phyloP scores from a whole-genome alignment of 2,329 filamentous ascomycete species.

The Mycocentrospora acerina region DNA sequence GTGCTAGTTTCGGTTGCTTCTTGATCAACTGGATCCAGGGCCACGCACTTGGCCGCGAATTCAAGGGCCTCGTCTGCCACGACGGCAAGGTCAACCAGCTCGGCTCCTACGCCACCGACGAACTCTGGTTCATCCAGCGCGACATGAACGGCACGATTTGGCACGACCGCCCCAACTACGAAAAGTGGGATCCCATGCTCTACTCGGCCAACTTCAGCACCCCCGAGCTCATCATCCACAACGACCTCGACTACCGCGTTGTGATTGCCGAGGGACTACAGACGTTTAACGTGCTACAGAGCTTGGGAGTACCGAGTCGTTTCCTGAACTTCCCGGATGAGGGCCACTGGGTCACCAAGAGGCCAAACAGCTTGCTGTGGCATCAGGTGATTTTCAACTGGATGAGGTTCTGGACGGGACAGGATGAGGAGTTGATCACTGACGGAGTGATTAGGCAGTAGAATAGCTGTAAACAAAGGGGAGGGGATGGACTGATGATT shows the following conservation, averaged over 20 bases:
- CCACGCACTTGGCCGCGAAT: slow-evolving; percentile 75
- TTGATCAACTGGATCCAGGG: slow-evolving; percentile 83
- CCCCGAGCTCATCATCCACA: slow-evolving; percentile 87
- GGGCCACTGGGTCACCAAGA: slow-evolving; percentile 80
- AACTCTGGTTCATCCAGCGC: slow-evolving; percentile 55
- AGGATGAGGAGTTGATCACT: slow-evolving; percentile 32
- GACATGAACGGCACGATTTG: slow-evolving; percentile 45
- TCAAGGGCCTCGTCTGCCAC: slow-evolving; percentile 85
- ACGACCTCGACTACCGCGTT: slow-evolving; percentile 83
- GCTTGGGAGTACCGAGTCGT: slow-evolving; percentile 71
- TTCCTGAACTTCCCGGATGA: slow-evolving; percentile 81
- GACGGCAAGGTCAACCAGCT: slow-evolving; percentile 74
- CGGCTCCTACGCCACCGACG: slow-evolving; percentile 51
- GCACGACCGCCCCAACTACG: slow-evolving; percentile 51
- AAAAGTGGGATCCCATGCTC: slow-evolving; percentile 59
- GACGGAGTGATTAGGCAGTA: slow-evolving; percentile 38
- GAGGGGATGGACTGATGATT: too few species aligned
- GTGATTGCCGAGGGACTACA: slow-evolving; percentile 80
- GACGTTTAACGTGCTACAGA: slow-evolving; percentile 84
- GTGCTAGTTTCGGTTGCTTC: slow-evolving; percentile 55
- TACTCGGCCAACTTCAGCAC: slow-evolving; percentile 72
- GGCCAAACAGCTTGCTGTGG: slow-evolving; percentile 88
- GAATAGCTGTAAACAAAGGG: background rate
- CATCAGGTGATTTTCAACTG: slow-evolving; percentile 57
- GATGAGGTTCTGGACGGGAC: slow-evolving; percentile 35